Evolutionary conservation across 176 grass and related monocot species (phyloP), one percentile per base, ranked within the genome.

Genomic region (Puya raimondii): DNA sequence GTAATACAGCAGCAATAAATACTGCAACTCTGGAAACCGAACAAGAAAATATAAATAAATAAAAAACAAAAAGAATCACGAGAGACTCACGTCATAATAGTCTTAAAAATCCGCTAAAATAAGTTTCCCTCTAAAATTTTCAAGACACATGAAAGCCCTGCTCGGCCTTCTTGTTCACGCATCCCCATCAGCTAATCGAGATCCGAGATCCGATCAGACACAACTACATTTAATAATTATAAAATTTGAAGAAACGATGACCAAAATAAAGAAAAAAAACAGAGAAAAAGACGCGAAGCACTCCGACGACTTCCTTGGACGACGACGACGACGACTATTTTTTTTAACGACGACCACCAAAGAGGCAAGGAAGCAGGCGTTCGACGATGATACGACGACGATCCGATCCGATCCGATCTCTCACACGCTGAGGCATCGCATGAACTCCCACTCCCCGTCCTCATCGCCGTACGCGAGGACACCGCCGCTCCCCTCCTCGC

Each of bases 351-450:
- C 4, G 70, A 12, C 12, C 11, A 78, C 14, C 59, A 50, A 53
- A 51, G 66, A 52, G 13, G 47, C 63, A 7, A 23, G 8, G 22
- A 17, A 9, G n/a, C 16, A 67, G 49, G 23, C 26, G 3, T 53
- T 69, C 13, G 58, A 18, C 10, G 12, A 23, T 53, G 29, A 33
- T 33, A 33, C 4, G 29, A 33, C 0, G 29, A 42, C 33, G 33
- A 42, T 42, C 33, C 4, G 33, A 42, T 42, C 33, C 0, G 33
- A 42, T 42, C 33, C 4, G 33, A 42, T 9, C 57, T 47, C 64
- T 91, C 92, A 92, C 67, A 96, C 81, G 85, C 81, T 74, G 63
- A 96, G 79, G 3, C 80, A 80, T 70, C 92, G 85, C 84, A 96
- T 89, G 80, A 92, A 85, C 79, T 89, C 92, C 92, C 92, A 89